Evolutionary conservation across 768 basidiomycete genomes (phyloP).

Genomic region (Mycena amicta): DNA sequence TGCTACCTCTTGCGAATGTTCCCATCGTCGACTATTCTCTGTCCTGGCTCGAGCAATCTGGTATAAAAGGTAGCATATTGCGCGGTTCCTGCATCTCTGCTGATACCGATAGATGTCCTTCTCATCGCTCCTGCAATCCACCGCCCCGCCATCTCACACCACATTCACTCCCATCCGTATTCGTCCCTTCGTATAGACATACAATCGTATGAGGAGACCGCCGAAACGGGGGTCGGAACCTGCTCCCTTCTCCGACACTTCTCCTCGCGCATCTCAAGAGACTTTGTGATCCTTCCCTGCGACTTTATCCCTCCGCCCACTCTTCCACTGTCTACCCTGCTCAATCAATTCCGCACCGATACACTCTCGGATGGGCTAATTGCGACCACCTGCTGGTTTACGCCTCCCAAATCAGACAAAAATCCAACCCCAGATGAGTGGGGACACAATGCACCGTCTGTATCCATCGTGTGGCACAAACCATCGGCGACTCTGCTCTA

Average conservation of each 20-base stretch:
- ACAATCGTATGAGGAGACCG: slow-evolving; percentile 78
- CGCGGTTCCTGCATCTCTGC: slow-evolving; percentile 6
- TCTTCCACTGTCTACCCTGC: slow-evolving; percentile 66
- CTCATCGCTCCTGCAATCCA: slow-evolving; percentile 83
- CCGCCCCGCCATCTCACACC: slow-evolving; percentile 75
- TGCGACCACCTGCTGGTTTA: slow-evolving; percentile 70
- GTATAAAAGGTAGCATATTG: slow-evolving; percentile 68
- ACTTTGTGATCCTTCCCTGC: slow-evolving; percentile 89
- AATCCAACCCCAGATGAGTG: slow-evolving; percentile 64
- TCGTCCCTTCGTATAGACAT: slow-evolving; percentile 74
- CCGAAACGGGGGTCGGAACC: slow-evolving; percentile 66
- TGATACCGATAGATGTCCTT: slow-evolving; percentile 65
- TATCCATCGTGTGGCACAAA: slow-evolving; percentile 71
- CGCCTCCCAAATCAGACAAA: slow-evolving; percentile 54
- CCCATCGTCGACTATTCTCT: slow-evolving; percentile 86
- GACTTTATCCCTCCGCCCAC: slow-evolving; percentile 83
- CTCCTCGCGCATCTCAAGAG: slow-evolving; percentile 71
- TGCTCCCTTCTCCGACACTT: slow-evolving; percentile 79
- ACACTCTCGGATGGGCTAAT: slow-evolving; percentile 63
- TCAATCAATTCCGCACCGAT: slow-evolving; percentile 84
- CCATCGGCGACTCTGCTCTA: slow-evolving; percentile 66
- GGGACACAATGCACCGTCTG: slow-evolving; percentile 48
- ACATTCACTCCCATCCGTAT: slow-evolving; percentile 78
- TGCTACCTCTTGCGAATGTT: slow-evolving; percentile 85
- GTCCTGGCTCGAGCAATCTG: slow-evolving; percentile 85